Conservation (phyloP, 305 asterid genomes). For the Fraxinus platypoda region DNA sequence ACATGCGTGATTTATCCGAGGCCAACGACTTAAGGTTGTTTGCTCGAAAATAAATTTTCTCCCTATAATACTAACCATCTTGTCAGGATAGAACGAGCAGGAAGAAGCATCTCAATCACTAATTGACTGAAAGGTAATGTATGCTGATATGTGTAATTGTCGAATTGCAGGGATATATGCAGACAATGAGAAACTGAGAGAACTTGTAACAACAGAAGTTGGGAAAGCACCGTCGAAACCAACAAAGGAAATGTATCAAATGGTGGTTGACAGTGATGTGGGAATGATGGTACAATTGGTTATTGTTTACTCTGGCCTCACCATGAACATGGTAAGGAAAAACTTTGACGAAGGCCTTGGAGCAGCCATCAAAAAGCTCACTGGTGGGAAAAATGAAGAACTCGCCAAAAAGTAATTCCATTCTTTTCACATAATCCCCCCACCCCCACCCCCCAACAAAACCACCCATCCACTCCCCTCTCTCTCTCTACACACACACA, state of each 20-base stretch:
- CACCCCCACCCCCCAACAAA: neutral
- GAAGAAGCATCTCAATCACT: neutral
- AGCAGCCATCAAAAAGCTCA: conserved; percentile 73
- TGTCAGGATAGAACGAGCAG: neutral
- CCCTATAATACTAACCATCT: neutral
- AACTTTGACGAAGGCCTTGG: conserved; percentile 69
- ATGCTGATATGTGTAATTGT: neutral
- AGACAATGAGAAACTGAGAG: conserved; percentile 57
- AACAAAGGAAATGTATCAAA: conserved; percentile 63
- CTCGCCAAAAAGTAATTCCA: conserved; percentile 52
- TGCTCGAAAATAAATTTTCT: neutral
- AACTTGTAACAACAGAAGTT: conserved; percentile 38
- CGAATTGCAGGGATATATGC: conserved; percentile 63
- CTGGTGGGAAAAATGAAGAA: conserved; percentile 63
- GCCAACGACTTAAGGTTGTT: neutral
- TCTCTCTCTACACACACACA: neutral
- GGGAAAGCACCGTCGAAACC: conserved; percentile 60
- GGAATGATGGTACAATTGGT: conserved; percentile 62
- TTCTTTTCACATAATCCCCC: neutral
- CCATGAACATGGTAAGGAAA: conserved; percentile 72
- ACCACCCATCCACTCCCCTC: neutral
- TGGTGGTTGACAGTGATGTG: conserved; percentile 57
- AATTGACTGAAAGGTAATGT: neutral
- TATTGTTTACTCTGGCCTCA: conserved; percentile 62
- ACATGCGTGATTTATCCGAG: neutral